These are phyloP conservation scores for Fusarium agapanthi DNA, from an alignment of 2,329 filamentous ascomycete species.

Conservation along the genomic window DNA sequence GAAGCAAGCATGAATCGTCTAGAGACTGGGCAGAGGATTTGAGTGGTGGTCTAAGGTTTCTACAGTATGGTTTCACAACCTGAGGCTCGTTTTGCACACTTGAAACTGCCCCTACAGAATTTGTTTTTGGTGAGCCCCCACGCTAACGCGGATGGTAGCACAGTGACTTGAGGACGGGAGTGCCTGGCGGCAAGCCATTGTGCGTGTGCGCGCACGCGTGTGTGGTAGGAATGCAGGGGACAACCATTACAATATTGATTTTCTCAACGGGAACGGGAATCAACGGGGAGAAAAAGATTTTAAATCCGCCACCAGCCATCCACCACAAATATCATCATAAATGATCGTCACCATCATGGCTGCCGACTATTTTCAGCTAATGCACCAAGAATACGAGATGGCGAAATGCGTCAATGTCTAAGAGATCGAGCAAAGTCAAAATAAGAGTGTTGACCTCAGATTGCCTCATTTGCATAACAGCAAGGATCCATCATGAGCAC, in stretches of 20 bases:
- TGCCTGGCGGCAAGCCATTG: conserved; percentile 28
- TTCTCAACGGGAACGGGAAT: conserved; percentile 1
- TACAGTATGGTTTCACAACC: conserved; percentile 25
- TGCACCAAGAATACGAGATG: conserved; percentile 14
- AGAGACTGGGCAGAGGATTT: conserved; percentile 1
- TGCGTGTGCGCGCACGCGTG: background rate
- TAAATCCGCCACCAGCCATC: background rate
- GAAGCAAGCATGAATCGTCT: background rate
- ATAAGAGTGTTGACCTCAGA: conserved; percentile 4
- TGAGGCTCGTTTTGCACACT: conserved; percentile 19
- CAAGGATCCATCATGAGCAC: conserved; percentile 8
- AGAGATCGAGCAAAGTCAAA: conserved; percentile 7
- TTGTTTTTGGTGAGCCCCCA: conserved; percentile 8
- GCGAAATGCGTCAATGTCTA: background rate
- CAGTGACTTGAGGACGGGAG: conserved; percentile 15
- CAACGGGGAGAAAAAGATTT: conserved; percentile 5
- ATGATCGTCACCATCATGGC: conserved; percentile 3
- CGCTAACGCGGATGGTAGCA: conserved; percentile 13
- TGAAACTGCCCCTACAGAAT: conserved; percentile 6
- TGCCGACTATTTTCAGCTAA: background rate
- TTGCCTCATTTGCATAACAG: conserved; percentile 11
- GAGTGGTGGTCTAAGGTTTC: background rate
- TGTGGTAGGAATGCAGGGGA: conserved; percentile 35
- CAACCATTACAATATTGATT: conserved; percentile 4
- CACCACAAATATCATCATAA: conserved; percentile 2